Conservation (phyloP, 2,329 filamentous ascomycete species). For the Pleurostoma richardsiae region DNA sequence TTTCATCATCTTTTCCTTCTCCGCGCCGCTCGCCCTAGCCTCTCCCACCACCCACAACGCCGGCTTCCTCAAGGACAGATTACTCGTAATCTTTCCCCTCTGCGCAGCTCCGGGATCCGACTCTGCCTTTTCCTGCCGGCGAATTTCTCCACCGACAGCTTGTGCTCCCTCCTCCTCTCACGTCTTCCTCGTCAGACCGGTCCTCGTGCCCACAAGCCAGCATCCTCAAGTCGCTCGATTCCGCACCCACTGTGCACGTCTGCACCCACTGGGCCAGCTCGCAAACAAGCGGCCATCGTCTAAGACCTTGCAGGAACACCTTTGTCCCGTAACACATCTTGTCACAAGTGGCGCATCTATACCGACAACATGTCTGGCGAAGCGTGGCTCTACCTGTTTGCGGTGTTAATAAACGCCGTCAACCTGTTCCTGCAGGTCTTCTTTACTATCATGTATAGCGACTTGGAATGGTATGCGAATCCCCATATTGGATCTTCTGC, state of each 20-base stretch:
- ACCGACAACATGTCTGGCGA: conserved; percentile 77
- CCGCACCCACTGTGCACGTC: too few species aligned
- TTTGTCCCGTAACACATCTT: too few species aligned
- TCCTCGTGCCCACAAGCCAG: too few species aligned
- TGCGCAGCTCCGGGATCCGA: too few species aligned
- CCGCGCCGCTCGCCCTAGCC: not conserved
- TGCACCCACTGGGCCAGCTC: too few species aligned
- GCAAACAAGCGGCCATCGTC: too few species aligned
- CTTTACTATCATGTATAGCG: conserved; percentile 99
- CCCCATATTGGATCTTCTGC: too few species aligned
- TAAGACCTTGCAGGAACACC: too few species aligned
- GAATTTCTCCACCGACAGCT: not conserved
- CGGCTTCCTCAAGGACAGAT: not conserved
- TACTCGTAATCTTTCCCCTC: not conserved
- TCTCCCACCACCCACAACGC: conserved; percentile 10
- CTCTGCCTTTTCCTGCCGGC: not conserved
- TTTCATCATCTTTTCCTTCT: conserved; percentile 6
- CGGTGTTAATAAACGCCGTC: conserved; percentile 99
- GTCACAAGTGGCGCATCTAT: too few species aligned
- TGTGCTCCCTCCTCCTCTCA: too few species aligned
- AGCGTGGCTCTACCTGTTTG: conserved; percentile 96
- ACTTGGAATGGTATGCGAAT: conserved; percentile 81
- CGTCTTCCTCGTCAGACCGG: too few species aligned
- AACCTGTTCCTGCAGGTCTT: conserved; percentile 99
- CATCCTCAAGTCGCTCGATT: too few species aligned